Evolutionary conservation across 345 rosid genomes (phyloP), one percentile per base, ranked within the genome.

Genomic region (Viola odorata): DNA sequence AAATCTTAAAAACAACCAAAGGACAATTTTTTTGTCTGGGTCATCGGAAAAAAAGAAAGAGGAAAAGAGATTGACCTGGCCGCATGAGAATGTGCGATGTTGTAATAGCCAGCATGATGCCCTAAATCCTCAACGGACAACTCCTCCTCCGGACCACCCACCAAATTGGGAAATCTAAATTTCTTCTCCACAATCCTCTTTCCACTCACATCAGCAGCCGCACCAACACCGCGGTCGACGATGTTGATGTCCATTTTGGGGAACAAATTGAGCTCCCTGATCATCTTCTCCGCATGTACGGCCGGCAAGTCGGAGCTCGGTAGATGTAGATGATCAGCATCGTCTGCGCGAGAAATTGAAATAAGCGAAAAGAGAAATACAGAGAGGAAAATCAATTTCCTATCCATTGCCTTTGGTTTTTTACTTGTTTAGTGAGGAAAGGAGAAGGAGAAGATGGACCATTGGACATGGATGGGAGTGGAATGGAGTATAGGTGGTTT

Each of bases 41-140:
- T 0, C 14, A 9, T 61, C 4, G 16, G 4, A 40, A 12, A 5
- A 32, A 32, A 32, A 8, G 11, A n/a, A n/a, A 0, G 32, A 2
- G 32, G 32, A 23, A 53, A 6, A 32, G 6, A 44, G 40, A 54
- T 32, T 3, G 6, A 94, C 99, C 88, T 88, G 11, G 96, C 92
- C 63, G 81, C 96, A 51, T 79, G 81, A 38, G 95, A 86, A 53
- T 85, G 77, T 14, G 82, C 72, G 69, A 94, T 85, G 77, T 90
- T 77, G 69, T 82, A 94, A 60, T 94, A 94, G 53, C 99, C 99
- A 61, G 99, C 99, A 72, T 80, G 95, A 65, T 91, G 97, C n/a
- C 96, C 89, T 69, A 91, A 80, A 69, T 91, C 85, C 53, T 86
- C 89, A 5, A 73, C 77, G 32, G 85, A 50, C 53, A 73, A 65